These are phyloP conservation scores for Phialophora tarda DNA, from an alignment of 2,329 filamentous ascomycete species.

Conservation along the genomic window DNA sequence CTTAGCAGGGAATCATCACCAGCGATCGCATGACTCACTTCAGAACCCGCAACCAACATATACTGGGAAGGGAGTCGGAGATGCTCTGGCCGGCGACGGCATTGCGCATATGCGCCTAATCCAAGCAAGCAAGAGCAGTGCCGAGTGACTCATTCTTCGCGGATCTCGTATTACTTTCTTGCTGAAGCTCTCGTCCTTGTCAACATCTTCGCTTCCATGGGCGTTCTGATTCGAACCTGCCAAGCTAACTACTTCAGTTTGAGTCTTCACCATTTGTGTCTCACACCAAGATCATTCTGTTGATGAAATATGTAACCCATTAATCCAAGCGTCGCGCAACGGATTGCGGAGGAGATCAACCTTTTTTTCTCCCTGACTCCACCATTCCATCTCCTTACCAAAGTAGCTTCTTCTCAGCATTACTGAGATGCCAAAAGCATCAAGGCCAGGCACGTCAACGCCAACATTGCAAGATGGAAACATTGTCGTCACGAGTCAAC, in stretches of 20 bases:
- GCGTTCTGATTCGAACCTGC: background rate
- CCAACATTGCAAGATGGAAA: conserved; percentile 22
- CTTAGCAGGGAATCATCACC: background rate
- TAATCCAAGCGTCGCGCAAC: background rate
- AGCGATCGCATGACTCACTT: background rate
- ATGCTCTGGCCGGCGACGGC: background rate
- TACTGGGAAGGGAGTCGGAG: background rate
- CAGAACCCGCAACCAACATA: background rate
- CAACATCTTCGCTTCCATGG: background rate
- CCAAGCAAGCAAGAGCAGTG: background rate
- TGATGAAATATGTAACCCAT: background rate
- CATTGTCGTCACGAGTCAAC: conserved; percentile 39
- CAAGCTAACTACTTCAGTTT: background rate
- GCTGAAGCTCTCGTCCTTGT: background rate
- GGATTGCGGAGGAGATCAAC: background rate
- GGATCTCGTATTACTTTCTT: background rate
- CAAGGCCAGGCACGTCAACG: conserved; percentile 19
- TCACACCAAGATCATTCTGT: background rate
- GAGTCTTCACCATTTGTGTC: background rate
- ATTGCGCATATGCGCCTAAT: background rate
- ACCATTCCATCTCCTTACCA: background rate
- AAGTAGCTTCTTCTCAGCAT: background rate
- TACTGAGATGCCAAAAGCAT: conserved; percentile 23
- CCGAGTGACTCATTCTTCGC: conserved; percentile 8
- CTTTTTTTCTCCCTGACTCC: background rate